Evolutionary conservation across 192 early-diverging fungal species (phyloP).

Genomic region (Neocallimastix lanati): DNA sequence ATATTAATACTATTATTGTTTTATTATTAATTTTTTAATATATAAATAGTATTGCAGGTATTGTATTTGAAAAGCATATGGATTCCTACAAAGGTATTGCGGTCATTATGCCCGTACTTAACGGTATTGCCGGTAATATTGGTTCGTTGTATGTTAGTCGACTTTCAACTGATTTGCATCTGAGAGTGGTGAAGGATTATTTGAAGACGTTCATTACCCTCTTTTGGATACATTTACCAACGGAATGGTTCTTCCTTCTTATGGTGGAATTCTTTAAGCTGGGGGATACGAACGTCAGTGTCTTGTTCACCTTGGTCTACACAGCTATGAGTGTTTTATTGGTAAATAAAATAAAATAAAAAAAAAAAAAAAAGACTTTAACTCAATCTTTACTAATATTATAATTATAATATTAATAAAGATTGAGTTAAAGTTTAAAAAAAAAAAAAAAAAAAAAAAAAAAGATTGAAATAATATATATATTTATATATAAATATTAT

Average conservation of each 20-base stretch:
- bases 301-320: not conserved
- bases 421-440: no score
- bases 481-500: no score
- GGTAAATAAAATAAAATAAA: no score
- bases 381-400: no score
- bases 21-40: no score
- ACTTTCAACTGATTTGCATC: conserved; percentile 53
- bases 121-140: conserved; percentile 54
- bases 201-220: not conserved
- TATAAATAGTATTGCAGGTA: not conserved
- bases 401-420: no score
- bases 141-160: conserved; percentile 59
- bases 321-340: not conserved
- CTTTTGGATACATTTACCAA: not conserved
- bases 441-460: no score
- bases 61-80: not conserved
- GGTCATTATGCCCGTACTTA: conserved; percentile 18
- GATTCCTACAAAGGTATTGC: conserved; percentile 10
- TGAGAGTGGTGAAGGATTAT: conserved; percentile 2
- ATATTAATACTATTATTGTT: no score
- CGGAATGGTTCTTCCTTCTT: not conserved
- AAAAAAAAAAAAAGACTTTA: no score
- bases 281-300: not conserved
- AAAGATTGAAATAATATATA: no score
- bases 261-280: not conserved